Evolutionary conservation across 2,329 filamentous ascomycete species (phyloP).

Genomic region (Xylariaceae sp.): DNA sequence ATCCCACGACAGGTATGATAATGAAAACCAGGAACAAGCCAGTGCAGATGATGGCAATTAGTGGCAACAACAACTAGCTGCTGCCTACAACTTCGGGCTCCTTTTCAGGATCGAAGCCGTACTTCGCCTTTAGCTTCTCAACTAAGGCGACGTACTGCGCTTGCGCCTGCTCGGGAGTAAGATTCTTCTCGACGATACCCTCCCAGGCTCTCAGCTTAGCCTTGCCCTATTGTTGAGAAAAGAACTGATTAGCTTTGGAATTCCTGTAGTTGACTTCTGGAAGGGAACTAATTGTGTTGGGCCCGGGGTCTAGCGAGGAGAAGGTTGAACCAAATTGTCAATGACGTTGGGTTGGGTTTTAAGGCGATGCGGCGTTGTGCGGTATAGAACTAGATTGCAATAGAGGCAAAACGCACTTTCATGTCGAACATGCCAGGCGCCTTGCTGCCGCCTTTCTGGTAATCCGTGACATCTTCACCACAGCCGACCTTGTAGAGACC

Average conservation of each 20-base stretch:
- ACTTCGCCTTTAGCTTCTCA: conserved; percentile 64
- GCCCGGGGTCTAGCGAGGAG: too few relatives aligned
- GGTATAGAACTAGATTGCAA: background rate
- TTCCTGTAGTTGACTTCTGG: background rate
- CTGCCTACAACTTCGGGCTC: conserved; percentile 51
- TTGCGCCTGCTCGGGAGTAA: conserved; percentile 65
- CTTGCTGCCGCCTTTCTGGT: conserved; percentile 37
- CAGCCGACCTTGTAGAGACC: conserved; percentile 56
- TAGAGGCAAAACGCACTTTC: conserved; percentile 44
- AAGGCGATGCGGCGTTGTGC: background rate
- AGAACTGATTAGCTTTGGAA: background rate
- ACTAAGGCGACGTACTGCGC: conserved; percentile 70
- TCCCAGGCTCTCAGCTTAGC: conserved; percentile 78
- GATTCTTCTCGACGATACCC: conserved; percentile 59
- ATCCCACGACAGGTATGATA: background rate
- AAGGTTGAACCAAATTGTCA: background rate
- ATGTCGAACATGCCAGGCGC: conserved; percentile 66
- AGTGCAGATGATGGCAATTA: conserved; percentile 3
- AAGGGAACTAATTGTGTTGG: too few relatives aligned
- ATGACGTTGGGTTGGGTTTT: too few relatives aligned
- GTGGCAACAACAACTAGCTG: conserved; percentile 17
- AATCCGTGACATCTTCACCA: conserved; percentile 53
- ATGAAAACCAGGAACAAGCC: conserved; percentile 2
- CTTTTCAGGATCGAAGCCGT: conserved; percentile 65
- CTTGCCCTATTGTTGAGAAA: conserved; percentile 56